These are phyloP conservation scores for Hypholoma sublateritium DNA, from an alignment of 768 basidiomycete species.

Conservation along the genomic window DNA sequence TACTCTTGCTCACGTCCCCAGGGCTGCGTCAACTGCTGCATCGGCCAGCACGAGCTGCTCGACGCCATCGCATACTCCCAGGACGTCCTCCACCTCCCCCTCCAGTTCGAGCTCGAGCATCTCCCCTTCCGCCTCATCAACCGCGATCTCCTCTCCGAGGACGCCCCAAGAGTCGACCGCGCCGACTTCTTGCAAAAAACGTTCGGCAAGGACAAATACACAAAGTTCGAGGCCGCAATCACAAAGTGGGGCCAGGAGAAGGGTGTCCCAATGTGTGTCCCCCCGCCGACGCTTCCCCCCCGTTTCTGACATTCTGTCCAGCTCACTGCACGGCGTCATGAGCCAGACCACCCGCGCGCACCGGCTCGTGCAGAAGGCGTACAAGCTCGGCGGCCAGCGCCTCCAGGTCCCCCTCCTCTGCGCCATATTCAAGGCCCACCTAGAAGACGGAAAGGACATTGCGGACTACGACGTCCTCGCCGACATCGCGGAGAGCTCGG, in stretches of 20 bases:
- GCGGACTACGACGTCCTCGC: slow-evolving; percentile 53
- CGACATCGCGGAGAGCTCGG: slow-evolving; percentile 51
- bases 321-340: slow-evolving; percentile 59
- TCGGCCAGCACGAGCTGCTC: slow-evolving; percentile 52
- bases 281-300: background rate
- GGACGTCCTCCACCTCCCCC: slow-evolving; percentile 44
- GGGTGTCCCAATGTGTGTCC: slow-evolving; percentile 53
- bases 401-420: slow-evolving; percentile 58
- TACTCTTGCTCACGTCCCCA: slow-evolving; percentile 19
- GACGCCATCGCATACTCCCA: slow-evolving; percentile 49
- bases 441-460: slow-evolving; percentile 65
- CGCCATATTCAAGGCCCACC: slow-evolving; percentile 64
- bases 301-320: slow-evolving; percentile 24
- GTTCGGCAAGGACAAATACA: slow-evolving; percentile 53
- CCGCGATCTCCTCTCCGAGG: slow-evolving; percentile 34
- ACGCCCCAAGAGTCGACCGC: slow-evolving; percentile 38
- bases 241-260: slow-evolving; percentile 55
- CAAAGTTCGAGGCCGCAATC: slow-evolving; percentile 40
- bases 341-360: slow-evolving; percentile 71
- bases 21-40: slow-evolving; percentile 54
- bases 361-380: slow-evolving; percentile 70
- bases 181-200: slow-evolving; percentile 42
- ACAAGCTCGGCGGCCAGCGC: slow-evolving; percentile 55
- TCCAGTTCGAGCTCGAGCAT: slow-evolving; percentile 52
- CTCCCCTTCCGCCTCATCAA: slow-evolving; percentile 51